These are phyloP conservation scores for Albizia julibrissin DNA, from an alignment of 306 rosid species.

Conservation along the genomic window DNA sequence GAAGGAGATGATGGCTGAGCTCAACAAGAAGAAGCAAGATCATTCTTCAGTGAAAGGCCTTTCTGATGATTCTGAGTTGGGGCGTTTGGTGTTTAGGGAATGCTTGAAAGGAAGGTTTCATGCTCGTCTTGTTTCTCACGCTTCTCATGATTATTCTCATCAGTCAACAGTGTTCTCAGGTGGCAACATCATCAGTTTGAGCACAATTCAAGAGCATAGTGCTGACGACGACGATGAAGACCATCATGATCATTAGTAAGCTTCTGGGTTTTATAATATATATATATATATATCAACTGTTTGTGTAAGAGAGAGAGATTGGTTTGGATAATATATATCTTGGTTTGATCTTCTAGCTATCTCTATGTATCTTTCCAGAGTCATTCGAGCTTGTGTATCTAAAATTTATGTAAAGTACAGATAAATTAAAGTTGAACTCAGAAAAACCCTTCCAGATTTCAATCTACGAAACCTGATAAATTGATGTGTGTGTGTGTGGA, in stretches of 20 bases:
- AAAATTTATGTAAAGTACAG: too few relatives aligned
- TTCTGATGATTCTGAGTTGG: conserved; percentile 5
- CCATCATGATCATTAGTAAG: background rate
- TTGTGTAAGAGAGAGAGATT: background rate
- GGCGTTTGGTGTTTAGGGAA: conserved; percentile 24
- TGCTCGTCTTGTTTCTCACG: background rate
- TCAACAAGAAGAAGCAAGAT: background rate
- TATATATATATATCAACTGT: background rate
- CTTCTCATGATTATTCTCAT: background rate
- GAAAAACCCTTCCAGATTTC: too few relatives aligned
- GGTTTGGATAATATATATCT: background rate
- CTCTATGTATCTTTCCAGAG: background rate
- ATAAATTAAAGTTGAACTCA: too few relatives aligned
- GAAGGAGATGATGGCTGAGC: conserved; percentile 34
- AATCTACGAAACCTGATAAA: too few relatives aligned
- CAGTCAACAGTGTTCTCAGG: background rate
- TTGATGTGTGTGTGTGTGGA: too few relatives aligned
- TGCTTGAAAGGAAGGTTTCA: conserved; percentile 31
- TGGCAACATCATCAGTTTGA: background rate
- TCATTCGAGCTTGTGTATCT: background rate
- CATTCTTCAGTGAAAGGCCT: background rate
- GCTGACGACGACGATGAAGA: background rate
- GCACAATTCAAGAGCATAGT: background rate
- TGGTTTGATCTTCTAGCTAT: background rate
- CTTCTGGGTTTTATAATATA: background rate